Percentiles rank a stretch among this genome's conserved stretches.
These are phyloP conservation scores for Tulasnella sp. DNA, from an alignment of 768 basidiomycete species.

Conservation along the genomic window DNA sequence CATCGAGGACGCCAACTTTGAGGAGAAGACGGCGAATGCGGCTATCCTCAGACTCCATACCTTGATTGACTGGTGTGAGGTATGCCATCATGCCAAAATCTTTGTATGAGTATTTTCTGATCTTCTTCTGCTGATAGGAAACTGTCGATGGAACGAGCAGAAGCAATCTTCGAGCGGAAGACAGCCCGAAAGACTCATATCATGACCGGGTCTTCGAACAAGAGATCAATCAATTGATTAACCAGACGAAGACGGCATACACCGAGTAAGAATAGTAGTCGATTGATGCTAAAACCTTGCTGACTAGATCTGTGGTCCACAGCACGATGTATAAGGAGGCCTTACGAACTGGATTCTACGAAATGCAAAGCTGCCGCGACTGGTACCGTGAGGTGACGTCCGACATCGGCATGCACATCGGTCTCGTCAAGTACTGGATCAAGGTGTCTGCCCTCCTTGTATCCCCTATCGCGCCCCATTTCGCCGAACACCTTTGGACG, in stretches of 20 bases:
- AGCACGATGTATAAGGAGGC: slow-evolving; percentile 96
- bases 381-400: slow-evolving; percentile 84
- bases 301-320: slow-evolving; percentile 8
- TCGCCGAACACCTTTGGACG: slow-evolving; percentile 83
- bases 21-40: slow-evolving; percentile 95
- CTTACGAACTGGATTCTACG: slow-evolving; percentile 90
- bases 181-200: slow-evolving; percentile 50
- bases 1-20: slow-evolving; percentile 97
- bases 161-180: slow-evolving; percentile 53
- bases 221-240: slow-evolving; percentile 80
- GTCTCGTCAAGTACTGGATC: slow-evolving; percentile 81
- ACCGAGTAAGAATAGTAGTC: slow-evolving; percentile 49
- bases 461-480: slow-evolving; percentile 85
- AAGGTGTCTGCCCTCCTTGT: slow-evolving; percentile 67
- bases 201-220: slow-evolving; percentile 88
- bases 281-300: not conserved
- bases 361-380: slow-evolving; percentile 82
- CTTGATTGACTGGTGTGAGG: slow-evolving; percentile 84
- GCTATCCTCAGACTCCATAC: slow-evolving; percentile 91
- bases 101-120: not conserved
- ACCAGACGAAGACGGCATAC: slow-evolving; percentile 69
- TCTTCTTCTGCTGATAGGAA: slow-evolving; percentile 43
- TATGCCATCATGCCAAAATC: slow-evolving; percentile 25
- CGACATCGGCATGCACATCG: slow-evolving; percentile 84
- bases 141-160: slow-evolving; percentile 51